phyloP scores from a whole-genome alignment of 805 yeast species.

The Myxozyma kluyveri region DNA sequence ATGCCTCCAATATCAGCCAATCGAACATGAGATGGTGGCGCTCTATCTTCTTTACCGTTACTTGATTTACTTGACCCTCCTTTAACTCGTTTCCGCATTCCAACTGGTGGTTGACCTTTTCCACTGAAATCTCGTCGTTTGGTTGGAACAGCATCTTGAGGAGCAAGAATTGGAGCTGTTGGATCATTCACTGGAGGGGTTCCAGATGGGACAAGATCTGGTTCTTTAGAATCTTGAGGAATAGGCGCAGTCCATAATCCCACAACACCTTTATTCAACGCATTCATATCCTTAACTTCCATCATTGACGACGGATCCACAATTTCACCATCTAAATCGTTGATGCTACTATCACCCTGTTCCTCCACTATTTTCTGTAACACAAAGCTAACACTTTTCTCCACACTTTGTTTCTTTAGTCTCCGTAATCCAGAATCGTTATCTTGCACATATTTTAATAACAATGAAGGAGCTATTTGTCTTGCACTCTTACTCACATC shows the following conservation, averaged over 20 bases:
- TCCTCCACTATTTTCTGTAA: constrained; percentile 12
- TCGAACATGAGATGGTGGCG: constrained; percentile 53
- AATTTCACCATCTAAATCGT: constrained; percentile 34
- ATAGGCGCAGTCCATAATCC: constrained; percentile 53
- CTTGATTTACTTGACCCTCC: constrained; percentile 45
- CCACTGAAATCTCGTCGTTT: constrained; percentile 35
- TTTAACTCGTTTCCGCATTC: constrained; percentile 52
- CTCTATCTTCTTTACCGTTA: constrained; percentile 62
- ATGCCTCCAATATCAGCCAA: constrained; percentile 84
- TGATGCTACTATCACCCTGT: constrained; percentile 33
- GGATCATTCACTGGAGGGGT: background rate
- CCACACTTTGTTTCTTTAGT: constrained; percentile 62
- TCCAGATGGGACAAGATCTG: constrained; percentile 17
- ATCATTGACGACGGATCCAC: constrained; percentile 51
- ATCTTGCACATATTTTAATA: constrained; percentile 41
- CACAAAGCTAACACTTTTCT: constrained; percentile 59
- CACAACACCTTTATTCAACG: constrained; percentile 73
- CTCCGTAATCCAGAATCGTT: constrained; percentile 68
- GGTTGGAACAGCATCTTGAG: constrained; percentile 1
- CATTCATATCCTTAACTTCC: constrained; percentile 62
- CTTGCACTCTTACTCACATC: constrained; percentile 2
- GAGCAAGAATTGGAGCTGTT: background rate
- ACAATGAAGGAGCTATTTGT: constrained; percentile 18
- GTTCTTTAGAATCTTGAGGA: constrained; percentile 30
- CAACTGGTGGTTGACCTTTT: constrained; percentile 34